Evolutionary conservation across 352 stramenopile genomes (phyloP).

Genomic region (Phytophthora pseudosyringae): DNA sequence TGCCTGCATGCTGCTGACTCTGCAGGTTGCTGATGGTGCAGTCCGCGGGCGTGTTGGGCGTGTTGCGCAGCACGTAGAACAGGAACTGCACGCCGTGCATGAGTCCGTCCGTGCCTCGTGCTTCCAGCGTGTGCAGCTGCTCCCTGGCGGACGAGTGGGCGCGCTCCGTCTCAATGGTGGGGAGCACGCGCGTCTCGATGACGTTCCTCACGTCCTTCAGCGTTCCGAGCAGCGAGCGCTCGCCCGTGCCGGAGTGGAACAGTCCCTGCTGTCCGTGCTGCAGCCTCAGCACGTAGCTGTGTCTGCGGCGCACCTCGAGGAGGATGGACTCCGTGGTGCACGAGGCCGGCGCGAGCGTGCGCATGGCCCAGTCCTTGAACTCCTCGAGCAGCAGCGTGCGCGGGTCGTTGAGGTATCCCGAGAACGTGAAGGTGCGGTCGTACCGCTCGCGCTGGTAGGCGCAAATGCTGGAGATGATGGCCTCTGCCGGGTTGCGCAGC

Average conservation of each 20-base stretch:
- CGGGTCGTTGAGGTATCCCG: conserved; percentile 85
- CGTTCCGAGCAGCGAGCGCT: conserved; percentile 79
- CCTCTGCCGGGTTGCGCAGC: conserved; percentile 79
- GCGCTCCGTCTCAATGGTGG: conserved; percentile 82
- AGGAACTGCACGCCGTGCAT: conserved; percentile 90
- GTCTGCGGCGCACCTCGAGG: conserved; percentile 74
- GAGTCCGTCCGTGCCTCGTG: conserved; percentile 75
- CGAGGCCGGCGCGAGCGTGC: conserved; percentile 70
- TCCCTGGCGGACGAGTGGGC: conserved; percentile 84
- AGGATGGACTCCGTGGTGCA: conserved; percentile 84
- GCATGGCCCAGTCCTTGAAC: conserved; percentile 89
- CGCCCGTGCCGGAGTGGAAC: conserved; percentile 77
- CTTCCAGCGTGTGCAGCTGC: conserved; percentile 81
- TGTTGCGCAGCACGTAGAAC: conserved; percentile 88
- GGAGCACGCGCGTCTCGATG: conserved; percentile 77
- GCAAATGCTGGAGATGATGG: conserved; percentile 88
- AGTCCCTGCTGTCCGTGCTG: conserved; percentile 85
- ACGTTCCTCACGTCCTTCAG: conserved; percentile 86
- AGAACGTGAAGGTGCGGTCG: conserved; percentile 76
- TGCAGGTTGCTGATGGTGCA: conserved; percentile 88
- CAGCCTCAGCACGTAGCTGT: conserved; percentile 78
- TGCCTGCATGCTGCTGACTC: conserved; percentile 79
- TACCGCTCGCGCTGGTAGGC: conserved; percentile 84
- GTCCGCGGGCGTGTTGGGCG: conserved; percentile 80
- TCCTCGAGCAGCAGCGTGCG: conserved; percentile 84